These are phyloP conservation scores for Tubosaeta sp. DNA, from an alignment of 768 basidiomycete genomes.

Conservation along the genomic window DNA sequence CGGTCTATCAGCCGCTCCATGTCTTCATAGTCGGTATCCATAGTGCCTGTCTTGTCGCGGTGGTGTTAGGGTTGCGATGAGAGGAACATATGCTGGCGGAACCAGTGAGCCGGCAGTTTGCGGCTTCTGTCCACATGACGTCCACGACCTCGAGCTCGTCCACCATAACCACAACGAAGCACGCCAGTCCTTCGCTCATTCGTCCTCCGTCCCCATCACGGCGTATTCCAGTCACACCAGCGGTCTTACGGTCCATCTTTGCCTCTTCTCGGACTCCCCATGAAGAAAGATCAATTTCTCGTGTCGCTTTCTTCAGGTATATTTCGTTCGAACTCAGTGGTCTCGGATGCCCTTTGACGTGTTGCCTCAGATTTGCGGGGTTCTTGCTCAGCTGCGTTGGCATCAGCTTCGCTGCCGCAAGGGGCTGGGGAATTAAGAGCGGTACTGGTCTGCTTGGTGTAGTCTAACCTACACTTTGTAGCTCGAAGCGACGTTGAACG, in stretches of 20 bases:
- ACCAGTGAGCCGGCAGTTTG: conserved; percentile 20
- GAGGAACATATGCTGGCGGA: not conserved
- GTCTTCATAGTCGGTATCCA: conserved; percentile 38
- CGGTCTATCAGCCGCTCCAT: conserved; percentile 58
- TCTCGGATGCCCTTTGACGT: not conserved
- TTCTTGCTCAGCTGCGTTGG: conserved; percentile 79
- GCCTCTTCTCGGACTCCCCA: conserved; percentile 77
- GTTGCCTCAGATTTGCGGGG: conserved; percentile 60
- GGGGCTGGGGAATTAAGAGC: conserved; percentile 63
- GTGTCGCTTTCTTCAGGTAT: conserved; percentile 84
- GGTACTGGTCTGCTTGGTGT: conserved; percentile 68
- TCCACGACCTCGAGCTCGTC: conserved; percentile 50
- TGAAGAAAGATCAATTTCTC: conserved; percentile 80
- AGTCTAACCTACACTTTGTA: conserved; percentile 30
- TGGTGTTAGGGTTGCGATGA: not conserved
- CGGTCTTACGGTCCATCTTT: conserved; percentile 78
- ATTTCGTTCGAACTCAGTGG: conserved; percentile 1
- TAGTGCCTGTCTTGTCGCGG: conserved; percentile 2
- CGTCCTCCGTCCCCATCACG: conserved; percentile 47
- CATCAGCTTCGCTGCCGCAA: conserved; percentile 71
- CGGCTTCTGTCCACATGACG: conserved; percentile 15
- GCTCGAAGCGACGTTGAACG: not conserved
- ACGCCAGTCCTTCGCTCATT: conserved; percentile 24
- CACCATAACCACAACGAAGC: conserved; percentile 40
- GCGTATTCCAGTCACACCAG: conserved; percentile 79